Evolutionary conservation across 1,284 basidiomycete genomes (phyloP).

Genomic region (Trametes pubescens): DNA sequence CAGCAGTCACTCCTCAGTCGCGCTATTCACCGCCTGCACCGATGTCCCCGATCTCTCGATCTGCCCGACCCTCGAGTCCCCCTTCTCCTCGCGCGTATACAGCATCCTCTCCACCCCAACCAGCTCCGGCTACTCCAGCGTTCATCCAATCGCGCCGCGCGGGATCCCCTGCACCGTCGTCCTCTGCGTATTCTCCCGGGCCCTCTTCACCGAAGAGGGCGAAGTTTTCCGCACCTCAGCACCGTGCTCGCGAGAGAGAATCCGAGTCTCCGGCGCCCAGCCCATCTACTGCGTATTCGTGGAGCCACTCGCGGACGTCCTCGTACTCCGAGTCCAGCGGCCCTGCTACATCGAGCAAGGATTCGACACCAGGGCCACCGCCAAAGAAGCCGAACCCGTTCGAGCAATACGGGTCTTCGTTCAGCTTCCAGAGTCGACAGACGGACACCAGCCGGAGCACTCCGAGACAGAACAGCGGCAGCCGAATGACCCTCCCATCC

Average conservation of each 20-base stretch:
- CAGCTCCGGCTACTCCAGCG: neutral
- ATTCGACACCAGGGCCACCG: neutral
- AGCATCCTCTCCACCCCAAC: neutral
- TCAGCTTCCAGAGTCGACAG: constrained; percentile 19
- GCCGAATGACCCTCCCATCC: constrained; percentile 2
- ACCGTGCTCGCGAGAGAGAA: constrained; percentile 9
- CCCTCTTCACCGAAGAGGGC: constrained; percentile 35
- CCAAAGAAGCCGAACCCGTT: constrained; percentile 18
- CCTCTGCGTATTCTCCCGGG: neutral
- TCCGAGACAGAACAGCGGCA: neutral
- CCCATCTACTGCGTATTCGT: constrained; percentile 14
- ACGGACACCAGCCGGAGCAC: constrained; percentile 8
- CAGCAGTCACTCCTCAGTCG: constrained; percentile 13
- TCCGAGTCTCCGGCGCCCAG: constrained; percentile 20
- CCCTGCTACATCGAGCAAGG: neutral
- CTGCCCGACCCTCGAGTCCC: neutral
- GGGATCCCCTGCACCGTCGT: neutral
- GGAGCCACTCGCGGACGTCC: constrained; percentile 22
- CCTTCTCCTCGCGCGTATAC: neutral
- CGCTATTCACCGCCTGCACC: neutral
- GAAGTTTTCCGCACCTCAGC: constrained; percentile 18
- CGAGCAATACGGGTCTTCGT: constrained; percentile 19
- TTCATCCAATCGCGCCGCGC: too few relatives aligned
- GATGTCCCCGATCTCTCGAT: constrained; percentile 11
- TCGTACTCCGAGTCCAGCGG: constrained; percentile 5